These are phyloP conservation scores for Fraxinus floribunda DNA, from an alignment of 305 asterid genomes.

Conservation along the genomic window DNA sequence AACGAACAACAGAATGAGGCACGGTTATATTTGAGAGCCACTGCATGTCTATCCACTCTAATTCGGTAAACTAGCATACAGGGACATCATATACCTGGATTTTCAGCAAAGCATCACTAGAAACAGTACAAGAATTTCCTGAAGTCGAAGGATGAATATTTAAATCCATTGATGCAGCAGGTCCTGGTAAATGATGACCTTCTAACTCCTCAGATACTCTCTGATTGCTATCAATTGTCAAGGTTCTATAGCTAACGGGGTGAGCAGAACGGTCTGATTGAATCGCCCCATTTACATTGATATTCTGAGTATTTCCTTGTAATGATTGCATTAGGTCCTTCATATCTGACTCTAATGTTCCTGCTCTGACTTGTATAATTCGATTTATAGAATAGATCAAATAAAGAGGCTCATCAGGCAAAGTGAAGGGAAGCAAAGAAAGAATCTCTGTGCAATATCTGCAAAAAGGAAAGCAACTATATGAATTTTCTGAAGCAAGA, in stretches of 20 bases:
- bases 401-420: constrained; percentile 98
- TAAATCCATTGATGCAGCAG: constrained; percentile 36
- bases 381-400: constrained; percentile 86
- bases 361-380: constrained; percentile 90
- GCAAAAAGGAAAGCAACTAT: constrained; percentile 34
- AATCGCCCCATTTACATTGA: constrained; percentile 46
- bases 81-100: constrained; percentile 55
- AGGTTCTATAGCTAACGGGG: constrained; percentile 28
- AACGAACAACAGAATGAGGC: neutral
- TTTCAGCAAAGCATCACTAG: constrained; percentile 55
- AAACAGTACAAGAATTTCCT: constrained; percentile 40
- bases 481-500: constrained; percentile 9
- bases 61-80: neutral
- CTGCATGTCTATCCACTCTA: neutral
- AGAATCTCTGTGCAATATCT: constrained; percentile 96
- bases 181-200: constrained; percentile 37
- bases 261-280: constrained; percentile 36
- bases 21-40: neutral
- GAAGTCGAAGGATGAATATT: constrained; percentile 36
- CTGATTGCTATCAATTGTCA: constrained; percentile 31
- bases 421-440: constrained; percentile 81
- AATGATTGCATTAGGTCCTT: constrained; percentile 65
- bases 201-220: constrained; percentile 43
- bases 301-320: constrained; percentile 48
- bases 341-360: constrained; percentile 83